These are phyloP conservation scores for Pseudocercospora vitis DNA, from an alignment of 2,329 filamentous ascomycete genomes.

Conservation along the genomic window DNA sequence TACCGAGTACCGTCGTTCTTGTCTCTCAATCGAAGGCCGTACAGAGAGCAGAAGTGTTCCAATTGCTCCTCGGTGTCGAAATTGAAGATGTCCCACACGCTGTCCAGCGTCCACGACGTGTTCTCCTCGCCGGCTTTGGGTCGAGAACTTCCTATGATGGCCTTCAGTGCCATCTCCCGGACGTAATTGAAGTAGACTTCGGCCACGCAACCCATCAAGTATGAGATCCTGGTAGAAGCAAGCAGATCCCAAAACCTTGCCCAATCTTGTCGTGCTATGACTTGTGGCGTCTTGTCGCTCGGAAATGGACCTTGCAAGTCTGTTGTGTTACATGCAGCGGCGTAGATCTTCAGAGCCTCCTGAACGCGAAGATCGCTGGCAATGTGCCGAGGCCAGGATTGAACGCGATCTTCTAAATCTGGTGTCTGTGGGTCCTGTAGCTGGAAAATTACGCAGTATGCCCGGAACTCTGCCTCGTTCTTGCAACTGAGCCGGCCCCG, in stretches of 20 bases:
- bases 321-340: conserved; percentile 55
- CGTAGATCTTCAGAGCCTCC: conserved; percentile 58
- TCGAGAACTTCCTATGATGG: conserved; percentile 33
- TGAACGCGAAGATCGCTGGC: conserved; percentile 55
- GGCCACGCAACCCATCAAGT: conserved; percentile 64
- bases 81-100: conserved; percentile 53
- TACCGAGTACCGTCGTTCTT: conserved; percentile 46
- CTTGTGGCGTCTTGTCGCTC: conserved; percentile 44
- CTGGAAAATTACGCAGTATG: conserved; percentile 61
- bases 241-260: conserved; percentile 59
- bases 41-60: conserved; percentile 54
- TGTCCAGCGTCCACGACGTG: conserved; percentile 58
- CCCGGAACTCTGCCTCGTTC: conserved; percentile 64
- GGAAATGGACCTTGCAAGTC: conserved; percentile 54
- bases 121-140: conserved; percentile 38
- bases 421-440: conserved; percentile 49
- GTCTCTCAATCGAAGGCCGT: conserved; percentile 53
- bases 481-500: conserved; percentile 50
- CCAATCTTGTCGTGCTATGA: conserved; percentile 60
- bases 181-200: conserved; percentile 63
- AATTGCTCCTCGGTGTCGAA: conserved; percentile 59
- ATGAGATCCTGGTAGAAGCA: conserved; percentile 56
- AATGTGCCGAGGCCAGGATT: conserved; percentile 55
- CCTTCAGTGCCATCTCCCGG: conserved; percentile 56
- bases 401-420: conserved; percentile 59